phyloP scores from a whole-genome alignment of 108 stramenopile species.

The Cyclotella sp. region DNA sequence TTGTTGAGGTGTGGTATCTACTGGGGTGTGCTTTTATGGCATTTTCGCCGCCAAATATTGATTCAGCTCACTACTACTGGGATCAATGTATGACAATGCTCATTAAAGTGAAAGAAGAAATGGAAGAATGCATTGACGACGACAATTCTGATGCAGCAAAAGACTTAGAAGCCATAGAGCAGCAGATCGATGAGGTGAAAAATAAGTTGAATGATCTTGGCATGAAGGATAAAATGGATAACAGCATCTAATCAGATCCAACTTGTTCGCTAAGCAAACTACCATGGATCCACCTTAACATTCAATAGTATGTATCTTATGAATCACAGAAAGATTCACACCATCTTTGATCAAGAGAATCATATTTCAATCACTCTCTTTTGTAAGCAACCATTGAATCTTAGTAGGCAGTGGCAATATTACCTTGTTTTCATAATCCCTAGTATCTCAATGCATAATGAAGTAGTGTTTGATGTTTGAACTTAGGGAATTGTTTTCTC shows the following conservation, averaged over 20 bases:
- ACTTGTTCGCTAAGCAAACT: too few species aligned
- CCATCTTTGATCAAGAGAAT: too few species aligned
- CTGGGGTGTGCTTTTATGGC: conserved; percentile 82
- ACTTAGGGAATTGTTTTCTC: too few species aligned
- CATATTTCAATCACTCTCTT: too few species aligned
- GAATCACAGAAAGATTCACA: too few species aligned
- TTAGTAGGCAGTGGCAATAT: too few species aligned
- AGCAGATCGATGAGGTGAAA: conserved; percentile 66
- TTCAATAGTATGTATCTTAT: too few species aligned
- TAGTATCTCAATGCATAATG: too few species aligned
- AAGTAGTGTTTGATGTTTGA: too few species aligned
- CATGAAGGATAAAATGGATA: neutral
- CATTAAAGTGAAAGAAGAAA: conserved; percentile 58
- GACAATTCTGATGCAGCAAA: conserved; percentile 50
- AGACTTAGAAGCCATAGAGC: conserved; percentile 55
- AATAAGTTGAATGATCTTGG: conserved; percentile 37
- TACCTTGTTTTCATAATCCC: too few species aligned
- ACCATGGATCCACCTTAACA: too few species aligned
- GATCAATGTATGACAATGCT: conserved; percentile 81
- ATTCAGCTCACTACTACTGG: conserved; percentile 69
- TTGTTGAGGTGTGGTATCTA: conserved; percentile 87
- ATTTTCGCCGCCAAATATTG: conserved; percentile 53
- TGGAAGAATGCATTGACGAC: conserved; percentile 57
- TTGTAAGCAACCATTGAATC: too few species aligned
- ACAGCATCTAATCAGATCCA: neutral